Evolutionary conservation across 2,329 filamentous ascomycete genomes (phyloP).

Genomic region (Xylariaceae sp.): DNA sequence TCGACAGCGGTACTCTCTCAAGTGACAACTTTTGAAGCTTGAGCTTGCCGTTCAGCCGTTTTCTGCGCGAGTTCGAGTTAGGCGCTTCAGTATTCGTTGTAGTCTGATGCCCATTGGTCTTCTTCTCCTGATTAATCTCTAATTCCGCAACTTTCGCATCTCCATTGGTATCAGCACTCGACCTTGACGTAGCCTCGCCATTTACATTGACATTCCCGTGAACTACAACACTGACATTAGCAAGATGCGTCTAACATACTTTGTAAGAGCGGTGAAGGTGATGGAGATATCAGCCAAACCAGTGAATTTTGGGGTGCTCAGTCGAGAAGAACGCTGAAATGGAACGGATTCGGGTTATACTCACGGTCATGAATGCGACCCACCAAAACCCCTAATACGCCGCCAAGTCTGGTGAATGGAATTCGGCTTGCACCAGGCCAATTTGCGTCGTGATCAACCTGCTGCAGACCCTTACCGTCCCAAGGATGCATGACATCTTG

Average conservation of each 20-base stretch:
- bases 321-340: background rate
- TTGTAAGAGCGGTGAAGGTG: background rate
- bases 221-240: conserved; percentile 11
- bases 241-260: background rate
- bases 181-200: conserved; percentile 10
- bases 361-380: conserved; percentile 61
- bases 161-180: conserved; percentile 2
- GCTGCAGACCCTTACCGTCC: conserved; percentile 57
- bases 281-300: background rate
- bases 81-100: background rate
- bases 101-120: background rate
- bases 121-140: background rate
- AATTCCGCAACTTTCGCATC: background rate
- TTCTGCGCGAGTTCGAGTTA: conserved; percentile 17
- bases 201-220: conserved; percentile 20
- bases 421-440: conserved; percentile 54
- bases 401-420: conserved; percentile 59
- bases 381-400: conserved; percentile 63
- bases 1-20: conserved; percentile 68
- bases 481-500: conserved; percentile 55
- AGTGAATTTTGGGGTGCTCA: background rate
- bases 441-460: conserved; percentile 55
- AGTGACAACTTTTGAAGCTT: conserved; percentile 68
- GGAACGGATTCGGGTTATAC: conserved; percentile 10
- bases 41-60: conserved; percentile 53